Evolutionary conservation across 352 stramenopile genomes (phyloP), one percentile per base, ranked within the genome.

Genomic region (Peronospora farinosa): DNA sequence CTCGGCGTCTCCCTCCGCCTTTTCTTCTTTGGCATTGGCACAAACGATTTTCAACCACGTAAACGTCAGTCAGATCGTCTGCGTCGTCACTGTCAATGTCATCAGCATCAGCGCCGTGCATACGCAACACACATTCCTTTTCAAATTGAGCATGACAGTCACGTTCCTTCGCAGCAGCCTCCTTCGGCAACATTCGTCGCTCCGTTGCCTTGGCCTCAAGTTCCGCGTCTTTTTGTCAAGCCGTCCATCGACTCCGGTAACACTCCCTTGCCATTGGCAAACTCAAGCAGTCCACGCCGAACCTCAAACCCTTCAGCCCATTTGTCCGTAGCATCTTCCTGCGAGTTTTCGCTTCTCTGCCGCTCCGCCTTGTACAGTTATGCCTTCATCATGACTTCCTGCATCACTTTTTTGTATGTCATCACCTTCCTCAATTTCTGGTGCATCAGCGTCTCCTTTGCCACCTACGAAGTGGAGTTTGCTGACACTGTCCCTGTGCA

Each of bases 151-250:
- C n/a, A n/a, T n/a, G n/a, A n/a, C n/a, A n/a, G n/a, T n/a, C n/a
- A n/a, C n/a, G n/a, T n/a, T n/a, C n/a, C n/a, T n/a, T n/a, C n/a
- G n/a, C 86, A 43, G 92, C 94, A 19, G 88, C 80, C 58, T 98
- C 95, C 65, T 98, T 95, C 0, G 85, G 78, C 27, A 89, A 97
- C 78, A 98, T 93, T 0, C 87, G 95, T 16, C 95, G 80, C 65
- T 98, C 93, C n/a, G 85, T 96, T 2, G 95, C 93, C 43, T 95
- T 88, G 0, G 86, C 85, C 65, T 97, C 77, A 21, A 92, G 71
- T 54, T 89, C 6, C 69, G 65, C 41, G 86, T 86, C 8, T n/a
- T 88, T 66, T 37, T 81, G 82, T 40, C 93, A 96, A 96, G 25
- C 90, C 79, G 37, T 96, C 88, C 60, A 88, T 75, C 7, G 68